Conservation (phyloP, 495 filamentous ascomycete species). For the Apodospora peruviana region DNA sequence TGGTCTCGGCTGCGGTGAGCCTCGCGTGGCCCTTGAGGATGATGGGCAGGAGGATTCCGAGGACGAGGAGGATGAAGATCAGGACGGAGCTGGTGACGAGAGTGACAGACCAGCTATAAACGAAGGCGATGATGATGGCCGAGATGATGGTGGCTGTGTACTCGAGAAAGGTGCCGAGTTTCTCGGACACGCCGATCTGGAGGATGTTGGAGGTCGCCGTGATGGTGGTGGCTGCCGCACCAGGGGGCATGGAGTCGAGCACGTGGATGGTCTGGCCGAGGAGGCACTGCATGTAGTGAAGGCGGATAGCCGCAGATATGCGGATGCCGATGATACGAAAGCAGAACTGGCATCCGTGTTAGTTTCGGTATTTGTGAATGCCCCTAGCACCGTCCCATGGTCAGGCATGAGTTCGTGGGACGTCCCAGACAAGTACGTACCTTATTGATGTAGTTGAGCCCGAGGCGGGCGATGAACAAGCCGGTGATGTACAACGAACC, state of each 20-base stretch:
- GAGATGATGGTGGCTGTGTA: conserved; percentile 51
- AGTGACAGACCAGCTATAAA: conserved; percentile 50
- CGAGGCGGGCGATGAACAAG: conserved; percentile 40
- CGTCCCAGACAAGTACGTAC: too few species aligned
- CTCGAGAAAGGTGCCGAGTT: conserved; percentile 53
- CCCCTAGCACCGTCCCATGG: too few species aligned
- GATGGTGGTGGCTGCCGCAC: conserved; percentile 53
- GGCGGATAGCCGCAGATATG: conserved; percentile 46
- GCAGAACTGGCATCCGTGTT: too few species aligned
- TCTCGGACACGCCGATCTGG: conserved; percentile 57
- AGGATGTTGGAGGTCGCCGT: conserved; percentile 53
- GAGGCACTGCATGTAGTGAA: conserved; percentile 47
- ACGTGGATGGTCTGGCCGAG: conserved; percentile 51
- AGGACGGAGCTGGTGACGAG: conserved; percentile 52
- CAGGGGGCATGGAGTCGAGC: conserved; percentile 52
- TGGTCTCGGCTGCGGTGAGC: conserved; percentile 35
- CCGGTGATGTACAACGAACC: conserved; percentile 27
- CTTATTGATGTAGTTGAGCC: conserved; percentile 44
- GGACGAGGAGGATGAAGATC: conserved; percentile 49
- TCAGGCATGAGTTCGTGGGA: too few species aligned
- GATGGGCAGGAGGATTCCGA: conserved; percentile 50
- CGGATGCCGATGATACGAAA: conserved; percentile 45
- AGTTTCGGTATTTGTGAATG: too few species aligned
- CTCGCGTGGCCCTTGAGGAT: conserved; percentile 47
- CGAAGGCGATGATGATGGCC: conserved; percentile 55